A percentile compares a stretch with the other conserved stretches of the same genome.
Evolutionary conservation across 2,329 filamentous ascomycete species (phyloP).

Genomic region (Nemania abortiva): DNA sequence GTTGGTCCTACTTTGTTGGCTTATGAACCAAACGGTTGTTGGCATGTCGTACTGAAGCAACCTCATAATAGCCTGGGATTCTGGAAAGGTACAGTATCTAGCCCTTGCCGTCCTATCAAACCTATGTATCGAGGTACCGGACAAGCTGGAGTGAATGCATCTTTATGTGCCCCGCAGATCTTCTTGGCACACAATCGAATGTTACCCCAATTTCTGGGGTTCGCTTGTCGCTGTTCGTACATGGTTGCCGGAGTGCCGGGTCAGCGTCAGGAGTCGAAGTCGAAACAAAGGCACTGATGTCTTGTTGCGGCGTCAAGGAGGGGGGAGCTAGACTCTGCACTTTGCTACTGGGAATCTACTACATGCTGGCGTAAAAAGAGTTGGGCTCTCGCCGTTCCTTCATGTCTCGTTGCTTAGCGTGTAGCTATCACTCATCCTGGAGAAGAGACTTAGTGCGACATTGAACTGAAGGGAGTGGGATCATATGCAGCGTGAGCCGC

Average conservation of each 20-base stretch:
- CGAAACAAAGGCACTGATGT: not conserved
- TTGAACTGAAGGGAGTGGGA: slow-evolving; percentile 13
- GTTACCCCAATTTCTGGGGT: slow-evolving; percentile 31
- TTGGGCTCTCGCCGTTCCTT: not conserved
- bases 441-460: slow-evolving; percentile 2
- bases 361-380: not conserved
- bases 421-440: slow-evolving; percentile 1
- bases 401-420: not conserved
- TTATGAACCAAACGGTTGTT: not conserved
- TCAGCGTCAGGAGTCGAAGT: slow-evolving; percentile 7
- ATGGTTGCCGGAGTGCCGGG: slow-evolving; percentile 36
- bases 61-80: not conserved
- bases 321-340: not conserved
- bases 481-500: slow-evolving; percentile 36
- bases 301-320: not conserved
- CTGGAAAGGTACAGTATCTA: not conserved
- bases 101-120: slow-evolving; percentile 9
- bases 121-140: not conserved
- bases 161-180: slow-evolving; percentile 30
- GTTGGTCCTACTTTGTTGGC: not conserved
- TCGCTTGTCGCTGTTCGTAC: slow-evolving; percentile 37
- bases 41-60: slow-evolving; percentile 3
- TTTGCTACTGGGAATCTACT: not conserved
- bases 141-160: slow-evolving; percentile 9
- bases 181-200: slow-evolving; percentile 33